Evolutionary conservation across 2,329 filamentous ascomycete genomes (phyloP).

Genomic region (Trichophyton benhamiae): DNA sequence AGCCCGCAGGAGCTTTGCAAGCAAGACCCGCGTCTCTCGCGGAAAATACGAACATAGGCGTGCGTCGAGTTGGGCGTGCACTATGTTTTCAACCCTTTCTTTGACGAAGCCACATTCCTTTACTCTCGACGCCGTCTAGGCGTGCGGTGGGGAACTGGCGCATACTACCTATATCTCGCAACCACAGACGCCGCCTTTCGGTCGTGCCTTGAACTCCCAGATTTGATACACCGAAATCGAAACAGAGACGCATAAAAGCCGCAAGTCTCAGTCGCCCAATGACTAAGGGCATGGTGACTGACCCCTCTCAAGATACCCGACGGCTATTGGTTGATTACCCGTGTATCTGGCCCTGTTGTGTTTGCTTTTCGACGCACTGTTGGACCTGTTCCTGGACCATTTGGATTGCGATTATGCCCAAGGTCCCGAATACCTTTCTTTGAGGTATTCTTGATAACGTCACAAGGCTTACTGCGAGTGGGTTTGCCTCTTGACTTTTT

Average conservation of each 20-base stretch:
- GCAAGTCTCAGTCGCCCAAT: background rate
- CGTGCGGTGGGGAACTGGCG: background rate
- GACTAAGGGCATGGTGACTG: background rate
- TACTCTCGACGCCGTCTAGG: background rate
- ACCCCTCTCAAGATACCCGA: background rate
- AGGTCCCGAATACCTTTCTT: background rate
- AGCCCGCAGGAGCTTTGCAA: background rate
- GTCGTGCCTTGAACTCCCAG: background rate
- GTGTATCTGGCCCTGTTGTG: background rate
- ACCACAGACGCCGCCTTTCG: background rate
- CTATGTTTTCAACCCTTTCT: background rate
- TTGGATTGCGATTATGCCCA: background rate
- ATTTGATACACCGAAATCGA: background rate
- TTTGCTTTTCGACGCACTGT: background rate
- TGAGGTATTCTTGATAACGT: background rate
- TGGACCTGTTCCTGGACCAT: background rate
- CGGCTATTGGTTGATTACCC: background rate
- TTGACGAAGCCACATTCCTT: background rate
- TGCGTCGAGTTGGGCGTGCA: background rate
- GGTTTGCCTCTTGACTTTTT: background rate
- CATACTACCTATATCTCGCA: background rate
- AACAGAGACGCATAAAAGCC: background rate
- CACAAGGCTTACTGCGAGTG: conserved; percentile 2
- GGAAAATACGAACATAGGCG: background rate
- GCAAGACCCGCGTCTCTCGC: background rate